A percentile compares a stretch with the other conserved stretches of the same genome.
These are phyloP conservation scores for Cenococcum geophilum DNA, from an alignment of 495 filamentous ascomycete genomes.

Conservation along the genomic window DNA sequence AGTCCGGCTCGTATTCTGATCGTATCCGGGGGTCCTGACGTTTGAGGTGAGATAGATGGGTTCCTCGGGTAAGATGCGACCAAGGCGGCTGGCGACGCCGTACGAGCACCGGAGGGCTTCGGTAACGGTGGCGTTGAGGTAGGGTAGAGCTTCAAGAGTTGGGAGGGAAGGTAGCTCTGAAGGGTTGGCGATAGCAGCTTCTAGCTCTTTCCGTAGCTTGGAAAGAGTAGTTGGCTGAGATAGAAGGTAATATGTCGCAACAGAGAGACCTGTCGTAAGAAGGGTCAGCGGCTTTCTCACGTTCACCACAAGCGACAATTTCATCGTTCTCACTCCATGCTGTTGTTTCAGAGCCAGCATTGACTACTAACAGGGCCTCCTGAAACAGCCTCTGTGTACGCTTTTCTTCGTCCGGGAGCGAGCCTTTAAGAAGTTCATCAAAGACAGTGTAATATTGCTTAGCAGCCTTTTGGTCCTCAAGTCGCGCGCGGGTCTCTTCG, in stretches of 20 bases:
- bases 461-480: too few species aligned
- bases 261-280: not conserved
- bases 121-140: not conserved
- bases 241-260: not conserved
- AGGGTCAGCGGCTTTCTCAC: not conserved
- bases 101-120: not conserved
- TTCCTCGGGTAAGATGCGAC: not conserved
- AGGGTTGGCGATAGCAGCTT: not conserved
- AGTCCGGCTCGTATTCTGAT: too few species aligned
- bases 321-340: conserved; percentile 2
- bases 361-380: not conserved
- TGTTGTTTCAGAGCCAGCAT: not conserved
- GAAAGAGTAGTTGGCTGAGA: not conserved
- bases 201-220: not conserved
- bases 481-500: too few species aligned
- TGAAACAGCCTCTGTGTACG: not conserved
- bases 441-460: too few species aligned
- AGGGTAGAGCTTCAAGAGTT: not conserved
- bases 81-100: not conserved
- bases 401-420: not conserved
- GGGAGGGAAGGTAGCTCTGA: not conserved
- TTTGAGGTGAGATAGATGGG: not conserved
- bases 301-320: not conserved
- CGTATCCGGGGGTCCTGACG: conserved; percentile 27
- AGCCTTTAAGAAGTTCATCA: not conserved